Base-by-base conservation (phyloP, 2,329 filamentous ascomycete species). In the Aspergillus sp. region DNA sequence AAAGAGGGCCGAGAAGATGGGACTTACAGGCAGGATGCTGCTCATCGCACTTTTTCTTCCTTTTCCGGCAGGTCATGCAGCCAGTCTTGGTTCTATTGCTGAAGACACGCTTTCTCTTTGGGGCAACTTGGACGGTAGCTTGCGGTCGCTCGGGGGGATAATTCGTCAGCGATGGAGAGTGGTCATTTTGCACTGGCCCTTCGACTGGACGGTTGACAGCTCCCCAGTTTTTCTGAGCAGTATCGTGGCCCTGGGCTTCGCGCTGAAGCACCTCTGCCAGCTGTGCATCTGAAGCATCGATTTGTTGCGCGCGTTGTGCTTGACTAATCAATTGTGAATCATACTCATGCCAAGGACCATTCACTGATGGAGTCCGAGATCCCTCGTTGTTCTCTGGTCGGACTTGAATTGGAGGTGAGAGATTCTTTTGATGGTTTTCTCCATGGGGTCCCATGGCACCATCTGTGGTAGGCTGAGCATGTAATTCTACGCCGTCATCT, bases 41-140 rank as follows among this genome's bases (percentile, higher is more conserved):
- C 72, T 97, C 93, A 62, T 97, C 91, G 62, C 93, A 97, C 70
- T 97, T 97, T 81, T 97, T 97, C 78, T 97, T 97, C 46, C 91
- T 80, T 62, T 82, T 81, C 47, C 91, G 79, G 65, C 91, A 97
- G 5, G 91, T 97, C 68, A 95, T 82, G 65, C 91, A 97, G 29
- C 90, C 90, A 7, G 90, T 96, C 71, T 97, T 97, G 13, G 91
- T 96, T 46, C 91, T 80, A 66, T 96, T 95, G 70, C 89, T 95
- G 60, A 96, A 97, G 60, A 74, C 70, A 13, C 73, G 66, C 47
- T 76, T 76, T 45, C 73, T 64, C 51, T 75, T 70, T 10, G 65
- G 61, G 45, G 68, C 60, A 43, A 67, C 54, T 59, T 69, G 65
- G 46, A 66, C 54, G 27, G 68, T 59, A 29, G 60, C 45, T 31